Evolutionary conservation across 1,139 yeast genomes (phyloP).

Genomic region (Blastobotrys buckinghamii): DNA sequence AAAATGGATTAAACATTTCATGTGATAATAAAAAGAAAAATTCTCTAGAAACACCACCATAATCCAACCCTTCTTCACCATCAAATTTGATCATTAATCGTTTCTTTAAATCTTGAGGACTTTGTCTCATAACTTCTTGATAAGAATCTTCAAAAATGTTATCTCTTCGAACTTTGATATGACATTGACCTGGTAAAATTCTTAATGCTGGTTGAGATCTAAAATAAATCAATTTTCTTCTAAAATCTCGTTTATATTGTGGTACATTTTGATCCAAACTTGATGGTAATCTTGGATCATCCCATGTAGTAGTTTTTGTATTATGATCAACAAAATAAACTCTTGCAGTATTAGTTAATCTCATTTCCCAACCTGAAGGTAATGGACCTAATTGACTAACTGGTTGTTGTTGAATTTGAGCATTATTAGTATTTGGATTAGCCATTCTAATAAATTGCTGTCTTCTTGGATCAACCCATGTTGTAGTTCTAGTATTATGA

Average conservation of each 20-base stretch:
- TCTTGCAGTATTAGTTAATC: conserved; percentile 95
- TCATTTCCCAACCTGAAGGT: conserved; percentile 99
- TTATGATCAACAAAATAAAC: conserved; percentile 98
- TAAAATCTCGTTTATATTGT: conserved; percentile 96
- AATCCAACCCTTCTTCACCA: conserved; percentile 98
- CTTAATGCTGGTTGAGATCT: conserved; percentile 97
- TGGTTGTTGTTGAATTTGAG: conserved; percentile 92
- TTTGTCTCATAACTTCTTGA: conserved; percentile 97
- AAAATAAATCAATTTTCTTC: conserved; percentile 95
- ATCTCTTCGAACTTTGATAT: conserved; percentile 93
- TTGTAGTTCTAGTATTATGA: conserved; percentile 96
- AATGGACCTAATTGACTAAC: conserved; percentile 97
- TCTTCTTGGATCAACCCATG: conserved; percentile 99
- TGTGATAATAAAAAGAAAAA: conserved; percentile 93
- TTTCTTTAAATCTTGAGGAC: conserved; percentile 96
- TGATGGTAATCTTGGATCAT: conserved; percentile 97
- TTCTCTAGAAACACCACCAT: conserved; percentile 98
- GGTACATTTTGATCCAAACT: conserved; percentile 97
- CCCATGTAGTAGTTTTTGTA: conserved; percentile 99
- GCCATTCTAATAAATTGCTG: conserved; percentile 96
- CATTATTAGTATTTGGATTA: conserved; percentile 49
- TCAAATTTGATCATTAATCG: conserved; percentile 96
- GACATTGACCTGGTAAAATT: conserved; percentile 97
- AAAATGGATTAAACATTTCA: conserved; percentile 98
- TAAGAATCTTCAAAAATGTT: conserved; percentile 96